phyloP scores from a whole-genome alignment of 2,329 filamentous ascomycete genomes.

The Neopestalotiopsis sp. region DNA sequence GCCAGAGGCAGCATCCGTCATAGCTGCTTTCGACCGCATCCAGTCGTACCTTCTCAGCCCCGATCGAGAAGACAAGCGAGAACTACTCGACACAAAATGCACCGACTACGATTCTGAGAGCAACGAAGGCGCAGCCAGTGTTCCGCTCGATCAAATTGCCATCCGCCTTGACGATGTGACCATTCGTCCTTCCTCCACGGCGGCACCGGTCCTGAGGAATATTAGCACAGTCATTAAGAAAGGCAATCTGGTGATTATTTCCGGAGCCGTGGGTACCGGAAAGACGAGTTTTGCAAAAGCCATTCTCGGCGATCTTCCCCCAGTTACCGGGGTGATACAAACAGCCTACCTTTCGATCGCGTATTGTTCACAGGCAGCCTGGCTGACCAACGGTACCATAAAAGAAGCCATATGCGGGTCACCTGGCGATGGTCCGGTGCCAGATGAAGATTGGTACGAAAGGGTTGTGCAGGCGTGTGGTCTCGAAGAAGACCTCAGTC shows the following conservation, averaged over 20 bases:
- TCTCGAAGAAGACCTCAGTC: conserved; percentile 36
- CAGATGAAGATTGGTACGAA: conserved; percentile 31
- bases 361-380: conserved; percentile 45
- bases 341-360: conserved; percentile 35
- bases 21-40: conserved; percentile 1
- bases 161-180: not conserved
- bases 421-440: conserved; percentile 28
- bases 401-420: conserved; percentile 32
- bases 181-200: conserved; percentile 4
- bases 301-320: conserved; percentile 43
- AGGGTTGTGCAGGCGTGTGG: conserved; percentile 34
- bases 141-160: not conserved
- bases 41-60: conserved; percentile 1
- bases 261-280: conserved; percentile 50
- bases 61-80: not conserved
- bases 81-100: not conserved
- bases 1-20: not conserved
- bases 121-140: not conserved
- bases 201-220: not conserved
- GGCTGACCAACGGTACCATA: conserved; percentile 40
- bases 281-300: conserved; percentile 50
- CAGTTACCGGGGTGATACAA: conserved; percentile 30
- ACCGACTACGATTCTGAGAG: not conserved
- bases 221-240: conserved; percentile 3
- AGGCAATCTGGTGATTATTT: conserved; percentile 34